A percentile compares a stretch with the other conserved stretches of the same genome.
These are phyloP conservation scores for Cercospora sp. DNA, from an alignment of 2,329 filamentous ascomycete genomes.

Conservation along the genomic window DNA sequence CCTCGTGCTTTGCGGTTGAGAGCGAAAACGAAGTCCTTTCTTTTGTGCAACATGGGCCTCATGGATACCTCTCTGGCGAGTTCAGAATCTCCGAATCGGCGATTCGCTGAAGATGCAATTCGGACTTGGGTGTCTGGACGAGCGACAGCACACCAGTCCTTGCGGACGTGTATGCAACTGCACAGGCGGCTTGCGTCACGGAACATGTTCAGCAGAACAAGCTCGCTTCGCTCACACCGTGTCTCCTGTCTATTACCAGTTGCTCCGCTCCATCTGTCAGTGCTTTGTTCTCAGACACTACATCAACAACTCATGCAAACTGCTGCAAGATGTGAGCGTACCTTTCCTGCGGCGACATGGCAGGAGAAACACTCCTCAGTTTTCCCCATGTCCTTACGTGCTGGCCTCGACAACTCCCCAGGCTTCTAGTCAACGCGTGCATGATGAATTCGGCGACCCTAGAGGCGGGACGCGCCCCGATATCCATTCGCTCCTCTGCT, in stretches of 20 bases:
- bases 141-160: background rate
- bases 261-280: background rate
- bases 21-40: background rate
- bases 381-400: background rate
- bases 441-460: background rate
- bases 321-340: background rate
- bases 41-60: background rate
- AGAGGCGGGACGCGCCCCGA: background rate
- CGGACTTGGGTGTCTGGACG: background rate
- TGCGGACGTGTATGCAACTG: background rate
- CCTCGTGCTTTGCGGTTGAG: slow-evolving; percentile 9
- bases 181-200: background rate
- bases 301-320: background rate
- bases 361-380: background rate
- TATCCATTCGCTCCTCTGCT: background rate
- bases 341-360: background rate
- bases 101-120: background rate
- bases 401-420: background rate
- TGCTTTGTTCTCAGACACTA: background rate
- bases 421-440: background rate
- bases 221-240: background rate
- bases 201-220: background rate
- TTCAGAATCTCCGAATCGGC: background rate
- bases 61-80: background rate
- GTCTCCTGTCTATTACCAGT: background rate